A percentile compares a stretch with the other conserved stretches of the same genome.
These are phyloP conservation scores for Colletotrichum limetticola DNA, from an alignment of 2,329 filamentous ascomycete species.

Conservation along the genomic window DNA sequence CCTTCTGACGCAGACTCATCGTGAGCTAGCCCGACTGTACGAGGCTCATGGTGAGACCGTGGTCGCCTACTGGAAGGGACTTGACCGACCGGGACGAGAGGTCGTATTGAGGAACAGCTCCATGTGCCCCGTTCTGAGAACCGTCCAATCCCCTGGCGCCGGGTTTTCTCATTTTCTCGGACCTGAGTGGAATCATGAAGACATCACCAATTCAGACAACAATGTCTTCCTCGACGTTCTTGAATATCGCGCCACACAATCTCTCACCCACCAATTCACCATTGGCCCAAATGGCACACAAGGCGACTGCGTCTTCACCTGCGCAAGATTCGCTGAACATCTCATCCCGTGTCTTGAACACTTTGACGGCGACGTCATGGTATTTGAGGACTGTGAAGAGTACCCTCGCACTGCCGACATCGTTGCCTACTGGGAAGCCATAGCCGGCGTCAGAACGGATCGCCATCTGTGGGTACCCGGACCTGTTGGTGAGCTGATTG, in stretches of 20 bases:
- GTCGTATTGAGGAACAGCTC: not conserved
- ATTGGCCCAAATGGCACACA: constrained; percentile 41
- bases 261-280: constrained; percentile 47
- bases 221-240: constrained; percentile 53
- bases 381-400: not conserved
- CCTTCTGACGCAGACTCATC: not conserved
- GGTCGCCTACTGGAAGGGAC: not conserved
- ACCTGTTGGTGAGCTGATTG: not conserved
- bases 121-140: not conserved
- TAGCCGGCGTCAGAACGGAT: not conserved
- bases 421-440: not conserved
- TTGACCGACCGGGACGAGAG: not conserved
- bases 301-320: not conserved
- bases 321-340: not conserved
- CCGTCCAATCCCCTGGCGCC: not conserved
- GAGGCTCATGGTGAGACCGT: not conserved
- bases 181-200: constrained; percentile 56
- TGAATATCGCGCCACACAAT: constrained; percentile 49
- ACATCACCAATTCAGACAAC: constrained; percentile 48
- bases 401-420: not conserved
- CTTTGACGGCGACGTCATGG: not conserved
- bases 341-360: too few relatives aligned
- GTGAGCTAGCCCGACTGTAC: not conserved
- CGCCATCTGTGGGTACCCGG: not conserved
- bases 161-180: constrained; percentile 44